A percentile compares a stretch with the other conserved stretches of the same genome.
Evolutionary conservation across 352 stramenopile species (phyloP).

Genomic region (Phytophthora agathidicida): DNA sequence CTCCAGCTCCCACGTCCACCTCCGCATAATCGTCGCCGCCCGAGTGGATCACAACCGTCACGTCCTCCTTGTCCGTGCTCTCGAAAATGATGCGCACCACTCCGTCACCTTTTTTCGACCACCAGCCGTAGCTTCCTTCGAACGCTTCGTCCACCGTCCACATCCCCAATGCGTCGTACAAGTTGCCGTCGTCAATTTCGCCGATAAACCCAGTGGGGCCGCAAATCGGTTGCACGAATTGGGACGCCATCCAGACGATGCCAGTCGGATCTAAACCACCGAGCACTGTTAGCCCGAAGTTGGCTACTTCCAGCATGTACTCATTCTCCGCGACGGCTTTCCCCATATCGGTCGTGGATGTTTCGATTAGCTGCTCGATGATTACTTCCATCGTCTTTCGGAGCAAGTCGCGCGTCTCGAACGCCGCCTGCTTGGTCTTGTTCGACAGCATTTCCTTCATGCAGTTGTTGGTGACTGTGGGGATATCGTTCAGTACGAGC

Average conservation of each 20-base stretch:
- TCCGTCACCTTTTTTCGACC: slow-evolving; percentile 44
- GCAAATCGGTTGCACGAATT: slow-evolving; percentile 64
- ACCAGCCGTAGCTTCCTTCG: slow-evolving; percentile 41
- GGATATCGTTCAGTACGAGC: slow-evolving; percentile 23
- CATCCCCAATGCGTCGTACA: slow-evolving; percentile 33
- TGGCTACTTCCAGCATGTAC: slow-evolving; percentile 41
- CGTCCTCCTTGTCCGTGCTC: slow-evolving; percentile 35
- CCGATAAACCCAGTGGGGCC: slow-evolving; percentile 49
- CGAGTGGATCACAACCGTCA: slow-evolving; percentile 28
- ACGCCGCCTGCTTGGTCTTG: slow-evolving; percentile 20
- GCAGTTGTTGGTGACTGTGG: slow-evolving; percentile 24
- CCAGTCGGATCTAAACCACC: slow-evolving; percentile 54
- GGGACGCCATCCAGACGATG: slow-evolving; percentile 42
- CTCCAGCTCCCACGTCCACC: slow-evolving; percentile 39
- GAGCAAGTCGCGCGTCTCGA: slow-evolving; percentile 28
- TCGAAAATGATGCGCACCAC: slow-evolving; percentile 42
- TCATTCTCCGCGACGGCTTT: slow-evolving; percentile 23
- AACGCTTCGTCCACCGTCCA: slow-evolving; percentile 46
- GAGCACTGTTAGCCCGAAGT: slow-evolving; percentile 49
- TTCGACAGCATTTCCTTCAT: slow-evolving; percentile 22
- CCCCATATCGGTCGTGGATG: slow-evolving; percentile 21
- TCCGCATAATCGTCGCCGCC: slow-evolving; percentile 40
- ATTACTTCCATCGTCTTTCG: slow-evolving; percentile 29
- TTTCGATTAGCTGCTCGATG: slow-evolving; percentile 24
- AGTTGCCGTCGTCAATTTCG: slow-evolving; percentile 50